Evolutionary conservation across 2,329 filamentous ascomycete species (phyloP), one percentile per base, ranked within the genome.

Genomic region (Grosmannia serpens): DNA sequence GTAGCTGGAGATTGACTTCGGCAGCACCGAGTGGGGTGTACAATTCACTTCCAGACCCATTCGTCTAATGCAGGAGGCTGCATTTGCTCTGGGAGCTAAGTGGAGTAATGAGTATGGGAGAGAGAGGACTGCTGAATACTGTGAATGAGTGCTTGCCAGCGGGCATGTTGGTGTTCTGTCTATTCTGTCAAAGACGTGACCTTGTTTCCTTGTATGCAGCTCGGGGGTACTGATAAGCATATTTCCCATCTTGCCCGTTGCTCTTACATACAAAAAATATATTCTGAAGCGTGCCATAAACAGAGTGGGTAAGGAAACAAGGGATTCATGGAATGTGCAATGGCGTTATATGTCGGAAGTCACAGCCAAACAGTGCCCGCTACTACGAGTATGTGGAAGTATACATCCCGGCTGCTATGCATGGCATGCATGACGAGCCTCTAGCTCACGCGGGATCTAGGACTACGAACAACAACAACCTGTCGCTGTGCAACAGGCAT

Each of bases 61-160:
- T 33, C 27, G 51, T 53, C 51, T 38, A 38, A 38, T 53, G 51
- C 51, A 53, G 51, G 51, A 53, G 51, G n/a, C 51, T 53, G 51
- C 51, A 41, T 53, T 53, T 35, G 31, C 20, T 46, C 6, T 13
- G 24, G 24, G 11, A 5, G 24, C 20, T 9, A 22, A 33, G 50
- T 24, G 50, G 50, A 17, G 15, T 31, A 8, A 9, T 2, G 13
- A 20, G 46, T 26, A n/a, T 27, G 22, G 22, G 46, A 24, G 46
- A 31, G 29, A 31, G 10, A 15, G 13, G 35, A 17, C 13, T 9
- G 35, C n/a, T 46, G 17, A 20, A n/a, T 35, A 11, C n/a, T n/a
- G 33, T 11, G 33, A 35, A 35, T n/a, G n/a, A n/a, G n/a, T n/a
- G n/a, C n/a, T n/a, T n/a, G n/a, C n/a, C n/a, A n/a, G 33, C 33